Conservation (phyloP, 768 basidiomycete species). For the Lyophyllum shimeji region DNA sequence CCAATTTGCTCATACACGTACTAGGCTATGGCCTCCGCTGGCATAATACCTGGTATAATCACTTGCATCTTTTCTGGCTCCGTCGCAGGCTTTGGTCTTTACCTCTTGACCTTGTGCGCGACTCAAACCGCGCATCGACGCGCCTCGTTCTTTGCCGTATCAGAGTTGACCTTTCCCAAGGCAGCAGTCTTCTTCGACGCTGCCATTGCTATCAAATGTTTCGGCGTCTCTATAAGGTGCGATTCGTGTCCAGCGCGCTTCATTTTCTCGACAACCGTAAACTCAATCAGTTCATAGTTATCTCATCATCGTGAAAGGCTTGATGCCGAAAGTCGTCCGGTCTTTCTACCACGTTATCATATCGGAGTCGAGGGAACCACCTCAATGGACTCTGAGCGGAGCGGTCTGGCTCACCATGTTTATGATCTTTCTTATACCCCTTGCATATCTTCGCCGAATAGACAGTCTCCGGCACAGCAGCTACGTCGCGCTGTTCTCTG, state of each 20-base stretch:
- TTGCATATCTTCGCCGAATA: slow-evolving; percentile 80
- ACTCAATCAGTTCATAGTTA: slow-evolving; percentile 48
- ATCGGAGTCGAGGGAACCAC: slow-evolving; percentile 61
- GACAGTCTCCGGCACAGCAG: slow-evolving; percentile 89
- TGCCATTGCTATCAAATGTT: slow-evolving; percentile 95
- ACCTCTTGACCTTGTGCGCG: slow-evolving; percentile 85
- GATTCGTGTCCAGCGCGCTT: too few relatives aligned
- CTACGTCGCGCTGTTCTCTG: slow-evolving; percentile 88
- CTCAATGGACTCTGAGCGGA: slow-evolving; percentile 74
- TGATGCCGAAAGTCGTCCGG: slow-evolving; percentile 88
- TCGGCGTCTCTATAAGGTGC: slow-evolving; percentile 92
- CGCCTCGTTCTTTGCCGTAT: slow-evolving; percentile 81
- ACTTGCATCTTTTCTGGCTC: slow-evolving; percentile 82
- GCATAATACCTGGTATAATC: slow-evolving; percentile 85
- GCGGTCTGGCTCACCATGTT: slow-evolving; percentile 81
- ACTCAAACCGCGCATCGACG: slow-evolving; percentile 69
- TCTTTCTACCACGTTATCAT: slow-evolving; percentile 81
- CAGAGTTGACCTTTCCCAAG: slow-evolving; percentile 85
- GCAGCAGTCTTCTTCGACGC: slow-evolving; percentile 89
- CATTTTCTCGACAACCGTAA: neutral
- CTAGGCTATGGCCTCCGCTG: slow-evolving; percentile 88
- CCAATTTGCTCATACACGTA: neutral
- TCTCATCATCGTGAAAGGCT: slow-evolving; percentile 88
- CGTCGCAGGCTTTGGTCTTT: slow-evolving; percentile 82
- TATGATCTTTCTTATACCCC: slow-evolving; percentile 75